phyloP scores from a whole-genome alignment of 768 basidiomycete genomes.

The Auricularia sp. region DNA sequence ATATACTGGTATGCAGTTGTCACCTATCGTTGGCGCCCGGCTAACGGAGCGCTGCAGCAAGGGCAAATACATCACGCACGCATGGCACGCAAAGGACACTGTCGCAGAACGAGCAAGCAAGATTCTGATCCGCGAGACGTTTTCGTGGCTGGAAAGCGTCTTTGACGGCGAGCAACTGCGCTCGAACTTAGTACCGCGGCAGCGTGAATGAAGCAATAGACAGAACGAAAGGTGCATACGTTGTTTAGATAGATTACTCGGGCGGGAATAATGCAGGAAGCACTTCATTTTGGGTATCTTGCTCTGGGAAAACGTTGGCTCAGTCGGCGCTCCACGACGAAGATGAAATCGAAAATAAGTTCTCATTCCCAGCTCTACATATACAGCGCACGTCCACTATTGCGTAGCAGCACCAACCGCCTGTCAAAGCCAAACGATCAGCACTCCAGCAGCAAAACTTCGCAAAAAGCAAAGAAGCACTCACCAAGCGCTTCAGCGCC shows the following conservation, averaged over 20 bases:
- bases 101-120: neutral
- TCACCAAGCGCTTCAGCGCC: conserved; percentile 78
- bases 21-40: neutral
- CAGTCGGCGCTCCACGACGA: too few relatives aligned
- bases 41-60: neutral
- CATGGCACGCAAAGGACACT: neutral
- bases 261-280: too few relatives aligned
- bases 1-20: neutral
- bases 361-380: too few relatives aligned
- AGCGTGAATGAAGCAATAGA: too few relatives aligned
- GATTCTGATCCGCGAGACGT: neutral
- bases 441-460: neutral
- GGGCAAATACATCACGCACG: conserved; percentile 1
- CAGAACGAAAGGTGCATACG: too few relatives aligned
- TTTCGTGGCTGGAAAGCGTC: neutral
- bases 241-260: too few relatives aligned
- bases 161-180: neutral
- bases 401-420: neutral
- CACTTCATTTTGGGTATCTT: too few relatives aligned
- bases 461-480: neutral
- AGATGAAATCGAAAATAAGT: too few relatives aligned
- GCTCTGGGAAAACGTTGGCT: too few relatives aligned
- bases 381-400: neutral
- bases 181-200: too few relatives aligned
- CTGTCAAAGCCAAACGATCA: neutral